Evolutionary conservation across 306 rosid species (phyloP).

Genomic region (Heteromeles arbutifolia): DNA sequence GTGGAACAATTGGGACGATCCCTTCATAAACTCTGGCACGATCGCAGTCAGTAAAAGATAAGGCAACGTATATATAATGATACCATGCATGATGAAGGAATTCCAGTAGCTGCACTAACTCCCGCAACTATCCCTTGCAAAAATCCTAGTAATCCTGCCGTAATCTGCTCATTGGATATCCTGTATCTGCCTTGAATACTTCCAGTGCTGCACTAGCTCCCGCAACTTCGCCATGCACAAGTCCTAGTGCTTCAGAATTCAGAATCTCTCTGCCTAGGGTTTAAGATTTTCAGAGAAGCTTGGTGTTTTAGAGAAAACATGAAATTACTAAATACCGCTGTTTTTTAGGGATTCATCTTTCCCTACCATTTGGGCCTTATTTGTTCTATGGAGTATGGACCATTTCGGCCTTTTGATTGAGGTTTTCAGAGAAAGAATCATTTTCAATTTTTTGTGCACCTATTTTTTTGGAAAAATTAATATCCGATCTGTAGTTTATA

Average conservation of each 20-base stretch:
- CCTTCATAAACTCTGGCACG: constrained; percentile 67
- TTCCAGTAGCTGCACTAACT: not conserved
- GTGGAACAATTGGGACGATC: constrained; percentile 70
- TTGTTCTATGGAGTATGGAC: too few relatives aligned
- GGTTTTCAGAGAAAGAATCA: not conserved
- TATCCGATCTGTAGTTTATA: too few relatives aligned
- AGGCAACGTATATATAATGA: constrained; percentile 1
- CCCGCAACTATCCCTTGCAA: too few relatives aligned
- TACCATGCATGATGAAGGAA: not conserved
- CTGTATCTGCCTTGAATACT: constrained; percentile 74
- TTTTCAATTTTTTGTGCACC: too few relatives aligned
- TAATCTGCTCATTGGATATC: constrained; percentile 66
- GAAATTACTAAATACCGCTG: not conserved
- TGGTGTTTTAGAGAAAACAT: not conserved
- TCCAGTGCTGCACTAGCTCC: constrained; percentile 76
- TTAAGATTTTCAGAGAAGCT: not conserved
- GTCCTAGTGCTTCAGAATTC: not conserved
- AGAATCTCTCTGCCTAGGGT: not conserved
- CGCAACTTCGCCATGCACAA: constrained; percentile 47
- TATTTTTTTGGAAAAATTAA: too few relatives aligned
- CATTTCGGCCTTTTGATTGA: not conserved
- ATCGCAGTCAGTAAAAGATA: constrained; percentile 52
- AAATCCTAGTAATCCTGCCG: constrained; percentile 32
- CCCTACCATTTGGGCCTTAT: not conserved
- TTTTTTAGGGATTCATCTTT: not conserved